Base-by-base conservation (phyloP, 2,329 filamentous ascomycete genomes). In the Botrytis fabae region DNA sequence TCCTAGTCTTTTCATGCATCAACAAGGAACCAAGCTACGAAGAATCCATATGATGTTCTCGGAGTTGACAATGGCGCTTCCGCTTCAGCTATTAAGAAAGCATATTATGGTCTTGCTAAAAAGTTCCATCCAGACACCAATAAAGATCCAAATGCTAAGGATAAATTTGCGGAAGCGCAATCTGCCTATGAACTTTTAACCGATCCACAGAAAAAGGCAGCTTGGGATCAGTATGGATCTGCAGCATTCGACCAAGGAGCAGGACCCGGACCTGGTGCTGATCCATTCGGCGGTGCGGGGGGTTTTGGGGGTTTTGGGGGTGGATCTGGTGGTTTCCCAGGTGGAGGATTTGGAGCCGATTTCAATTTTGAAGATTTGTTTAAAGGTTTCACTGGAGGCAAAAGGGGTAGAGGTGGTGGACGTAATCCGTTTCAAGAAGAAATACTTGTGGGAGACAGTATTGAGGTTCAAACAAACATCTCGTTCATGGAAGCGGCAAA, bases 121-220 rank as follows among this genome's bases (percentile, higher is more conserved):
- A 99, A 98, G 81, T 99, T 90, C 81, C 96, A 99, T 80, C 96
- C 96, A 14, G 96, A 99, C 82, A 98, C 96, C 51, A 99, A 98
- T 86, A 98, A 98, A 82, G 96, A 98, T 78, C 83, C 93, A 4
- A 88, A 86, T n/a, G 95, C 96, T 51, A 98, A 98, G 82, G 96
- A 98, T 79, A 95, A 93, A 79, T 99, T 99, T 80, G 89, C 91
- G 76, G 95, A 98, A 78, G 93, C 97, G 71, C 96, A 99, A 82
- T 89, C 92, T 46, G 94, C 96, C 38, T 99, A 99, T 83, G 96
- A 99, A 82, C 86, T 98, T 60, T 86, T 99, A 12, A 97, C 94
- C 64, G 96, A 99, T 81, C 87, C 95, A 6, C 91, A 97, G 83
- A 99, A 98, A 87, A 93, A 92, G 81, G 91, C 97, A 80, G 92